Conservation (phyloP, 163 green algal genomes). For the Scenedesmus sp. region DNA sequence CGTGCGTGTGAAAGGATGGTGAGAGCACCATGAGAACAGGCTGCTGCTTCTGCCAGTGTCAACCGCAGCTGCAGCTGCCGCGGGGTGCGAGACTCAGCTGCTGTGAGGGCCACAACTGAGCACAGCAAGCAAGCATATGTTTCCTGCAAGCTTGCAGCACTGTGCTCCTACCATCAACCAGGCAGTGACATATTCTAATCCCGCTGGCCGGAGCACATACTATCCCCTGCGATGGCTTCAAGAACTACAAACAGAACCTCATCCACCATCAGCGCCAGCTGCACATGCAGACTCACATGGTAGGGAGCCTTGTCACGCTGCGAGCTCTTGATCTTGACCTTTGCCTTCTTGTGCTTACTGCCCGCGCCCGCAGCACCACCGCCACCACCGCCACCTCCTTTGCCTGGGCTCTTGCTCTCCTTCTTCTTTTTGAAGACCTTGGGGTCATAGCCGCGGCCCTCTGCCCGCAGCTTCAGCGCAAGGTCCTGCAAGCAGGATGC, state of each 20-base stretch:
- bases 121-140: neutral
- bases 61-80: too few relatives aligned
- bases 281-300: slow-evolving; percentile 30
- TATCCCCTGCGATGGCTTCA: neutral
- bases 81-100: too few relatives aligned
- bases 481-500: slow-evolving; percentile 48
- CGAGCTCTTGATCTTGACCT: slow-evolving; percentile 51
- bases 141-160: neutral
- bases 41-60: too few relatives aligned
- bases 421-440: slow-evolving; percentile 53
- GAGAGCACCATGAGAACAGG: too few relatives aligned
- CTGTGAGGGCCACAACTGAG: too few relatives aligned
- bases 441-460: slow-evolving; percentile 66
- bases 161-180: too few relatives aligned
- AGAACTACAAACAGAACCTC: neutral
- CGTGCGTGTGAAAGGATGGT: too few relatives aligned
- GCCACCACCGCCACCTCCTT: neutral
- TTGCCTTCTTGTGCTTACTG: slow-evolving; percentile 26
- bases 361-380: neutral
- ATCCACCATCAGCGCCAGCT: neutral
- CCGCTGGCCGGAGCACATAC: too few relatives aligned
- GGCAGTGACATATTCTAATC: too few relatives aligned
- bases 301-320: slow-evolving; percentile 50
- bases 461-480: slow-evolving; percentile 59
- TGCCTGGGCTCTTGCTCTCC: neutral